Percentiles rank a stretch among this genome's conserved stretches.
Conservation (phyloP, 257 asterid species). For the Ballota nigra region DNA sequence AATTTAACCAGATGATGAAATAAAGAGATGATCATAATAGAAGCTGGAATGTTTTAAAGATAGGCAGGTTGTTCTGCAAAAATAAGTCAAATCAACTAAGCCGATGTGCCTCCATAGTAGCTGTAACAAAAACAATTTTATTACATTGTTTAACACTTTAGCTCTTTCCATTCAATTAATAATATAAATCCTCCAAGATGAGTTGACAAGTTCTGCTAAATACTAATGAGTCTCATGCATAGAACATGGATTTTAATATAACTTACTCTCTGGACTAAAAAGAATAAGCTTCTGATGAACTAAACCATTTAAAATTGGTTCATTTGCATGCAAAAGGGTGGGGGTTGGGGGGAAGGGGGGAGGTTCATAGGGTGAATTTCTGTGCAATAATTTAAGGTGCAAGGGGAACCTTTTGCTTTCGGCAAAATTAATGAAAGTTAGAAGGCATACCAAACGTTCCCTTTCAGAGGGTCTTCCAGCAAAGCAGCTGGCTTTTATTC, state of each 20-base stretch:
- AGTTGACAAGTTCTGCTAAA: background rate
- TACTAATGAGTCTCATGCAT: background rate
- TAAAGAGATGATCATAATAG: conserved; percentile 11
- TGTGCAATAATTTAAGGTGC: background rate
- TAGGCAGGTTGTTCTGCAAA: background rate
- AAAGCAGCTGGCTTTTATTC: conserved; percentile 98
- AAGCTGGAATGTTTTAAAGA: background rate
- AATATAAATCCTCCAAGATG: conserved; percentile 4
- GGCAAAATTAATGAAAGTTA: background rate
- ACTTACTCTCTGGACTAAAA: background rate
- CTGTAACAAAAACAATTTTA: background rate
- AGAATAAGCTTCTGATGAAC: background rate
- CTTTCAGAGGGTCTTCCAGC: conserved; percentile 96
- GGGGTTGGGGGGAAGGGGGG: background rate
- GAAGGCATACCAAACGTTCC: conserved; percentile 76
- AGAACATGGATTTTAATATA: background rate
- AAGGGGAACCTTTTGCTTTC: background rate
- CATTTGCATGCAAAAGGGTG: conserved; percentile 5
- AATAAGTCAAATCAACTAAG: background rate
- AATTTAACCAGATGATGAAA: background rate
- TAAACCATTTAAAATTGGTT: background rate
- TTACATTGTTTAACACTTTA: background rate
- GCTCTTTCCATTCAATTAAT: conserved; percentile 12
- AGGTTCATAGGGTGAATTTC: background rate
- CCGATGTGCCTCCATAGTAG: background rate